Conservation (phyloP, 2,329 filamentous ascomycete genomes). For the Chaetomiaceae sp. region DNA sequence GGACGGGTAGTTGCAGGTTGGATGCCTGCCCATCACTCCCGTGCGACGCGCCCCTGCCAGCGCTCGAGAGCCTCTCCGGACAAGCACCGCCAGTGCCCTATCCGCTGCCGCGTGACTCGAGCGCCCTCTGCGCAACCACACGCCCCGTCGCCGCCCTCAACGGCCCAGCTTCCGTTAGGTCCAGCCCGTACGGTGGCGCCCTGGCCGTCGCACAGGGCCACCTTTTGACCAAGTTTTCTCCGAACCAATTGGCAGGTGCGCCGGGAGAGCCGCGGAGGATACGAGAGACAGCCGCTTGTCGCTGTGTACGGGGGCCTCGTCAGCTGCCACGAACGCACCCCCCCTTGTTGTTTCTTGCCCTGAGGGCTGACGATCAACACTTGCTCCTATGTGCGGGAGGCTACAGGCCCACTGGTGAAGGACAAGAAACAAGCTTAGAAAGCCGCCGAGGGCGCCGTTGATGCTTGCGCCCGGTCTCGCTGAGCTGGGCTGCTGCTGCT, state of each 20-base stretch:
- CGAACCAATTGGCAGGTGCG: conserved; percentile 28
- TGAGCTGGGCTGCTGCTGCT: conserved; percentile 7
- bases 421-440: conserved; percentile 1
- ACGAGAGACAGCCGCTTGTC: conserved; percentile 29
- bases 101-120: conserved; percentile 24
- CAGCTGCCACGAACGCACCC: conserved; percentile 18
- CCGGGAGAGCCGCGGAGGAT: conserved; percentile 27
- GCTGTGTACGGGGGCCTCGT: conserved; percentile 26
- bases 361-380: conserved; percentile 21
- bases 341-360: conserved; percentile 7
- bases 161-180: conserved; percentile 22
- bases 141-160: conserved; percentile 11
- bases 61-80: conserved; percentile 15
- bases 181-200: conserved; percentile 17
- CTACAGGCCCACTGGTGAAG: conserved; percentile 16
- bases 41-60: conserved; percentile 18
- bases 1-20: conserved; percentile 29
- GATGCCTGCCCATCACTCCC: conserved; percentile 24
- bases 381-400: conserved; percentile 22
- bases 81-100: conserved; percentile 21
- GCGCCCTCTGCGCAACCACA: conserved; percentile 7
- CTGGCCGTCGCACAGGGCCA: conserved; percentile 29
- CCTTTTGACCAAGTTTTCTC: conserved; percentile 27
- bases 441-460: conserved; percentile 13
- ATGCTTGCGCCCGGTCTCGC: conserved; percentile 15